phyloP scores from a whole-genome alignment of 2,329 filamentous ascomycete species.

The Penicillium aurantiogriseum region DNA sequence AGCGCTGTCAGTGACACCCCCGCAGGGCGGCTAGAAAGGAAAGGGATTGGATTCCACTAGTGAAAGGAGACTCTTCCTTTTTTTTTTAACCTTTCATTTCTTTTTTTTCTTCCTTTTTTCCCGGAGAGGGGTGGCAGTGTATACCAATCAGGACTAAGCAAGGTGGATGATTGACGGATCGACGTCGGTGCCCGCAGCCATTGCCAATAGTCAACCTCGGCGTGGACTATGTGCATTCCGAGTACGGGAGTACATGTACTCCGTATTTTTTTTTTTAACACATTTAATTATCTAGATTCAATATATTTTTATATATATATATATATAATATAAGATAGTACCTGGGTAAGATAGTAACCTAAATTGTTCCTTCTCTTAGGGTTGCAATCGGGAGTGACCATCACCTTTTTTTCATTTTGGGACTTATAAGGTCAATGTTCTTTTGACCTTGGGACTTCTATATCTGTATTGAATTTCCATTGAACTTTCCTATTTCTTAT shows the following conservation, averaged over 20 bases:
- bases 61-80: slow-evolving; percentile 2
- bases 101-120: not conserved
- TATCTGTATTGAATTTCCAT: not conserved
- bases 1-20: not conserved
- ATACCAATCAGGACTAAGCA: slow-evolving; percentile 34
- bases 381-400: too few relatives aligned
- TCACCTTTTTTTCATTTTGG: not conserved
- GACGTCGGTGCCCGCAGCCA: slow-evolving; percentile 38
- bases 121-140: not conserved
- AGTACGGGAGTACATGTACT: not conserved
- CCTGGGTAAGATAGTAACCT: too few relatives aligned
- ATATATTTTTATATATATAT: not conserved
- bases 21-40: not conserved
- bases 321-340: not conserved
- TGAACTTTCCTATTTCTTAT: not conserved
- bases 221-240: slow-evolving; percentile 31
- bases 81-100: not conserved
- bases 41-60: slow-evolving; percentile 3
- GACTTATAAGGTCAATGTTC: not conserved
- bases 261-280: not conserved
- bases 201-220: slow-evolving; percentile 37
- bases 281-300: not conserved
- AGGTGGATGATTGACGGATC: slow-evolving; percentile 36
- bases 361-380: too few relatives aligned
- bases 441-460: not conserved